Conservation (phyloP, 306 rosid species). For the Rosa chinensis region DNA sequence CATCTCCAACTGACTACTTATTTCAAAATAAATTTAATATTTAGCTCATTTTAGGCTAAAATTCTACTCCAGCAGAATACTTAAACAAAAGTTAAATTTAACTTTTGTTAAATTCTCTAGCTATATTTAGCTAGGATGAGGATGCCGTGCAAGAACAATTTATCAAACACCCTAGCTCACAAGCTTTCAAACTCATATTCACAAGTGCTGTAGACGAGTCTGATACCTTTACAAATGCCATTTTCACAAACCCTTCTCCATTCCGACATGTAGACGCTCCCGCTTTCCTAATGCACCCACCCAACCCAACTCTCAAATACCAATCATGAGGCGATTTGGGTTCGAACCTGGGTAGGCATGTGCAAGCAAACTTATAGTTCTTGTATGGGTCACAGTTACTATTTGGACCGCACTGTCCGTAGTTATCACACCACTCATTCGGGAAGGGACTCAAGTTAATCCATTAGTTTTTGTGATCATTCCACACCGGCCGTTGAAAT, state of each 20-base stretch:
- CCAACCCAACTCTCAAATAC: slow-evolving; percentile 34
- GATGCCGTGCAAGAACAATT: slow-evolving; percentile 55
- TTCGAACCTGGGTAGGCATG: slow-evolving; percentile 56
- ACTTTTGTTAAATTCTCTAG: slow-evolving; percentile 49
- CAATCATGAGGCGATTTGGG: slow-evolving; percentile 33
- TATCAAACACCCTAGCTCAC: slow-evolving; percentile 37
- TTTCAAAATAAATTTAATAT: no score
- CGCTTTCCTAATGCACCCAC: slow-evolving; percentile 48
- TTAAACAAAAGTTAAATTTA: no score
- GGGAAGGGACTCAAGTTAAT: slow-evolving; percentile 31
- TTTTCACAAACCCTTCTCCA: slow-evolving; percentile 59
- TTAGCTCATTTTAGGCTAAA: no score
- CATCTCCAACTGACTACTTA: no score
- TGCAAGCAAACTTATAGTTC: slow-evolving; percentile 26
- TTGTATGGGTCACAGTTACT: slow-evolving; percentile 38
- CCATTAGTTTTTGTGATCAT: slow-evolving; percentile 23
- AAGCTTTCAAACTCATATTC: slow-evolving; percentile 24
- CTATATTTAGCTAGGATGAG: slow-evolving; percentile 31
- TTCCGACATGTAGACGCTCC: slow-evolving; percentile 27
- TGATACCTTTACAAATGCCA: slow-evolving; percentile 40
- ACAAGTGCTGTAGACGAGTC: slow-evolving; percentile 35
- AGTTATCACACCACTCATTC: slow-evolving; percentile 35
- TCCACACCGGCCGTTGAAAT: slow-evolving; percentile 18
- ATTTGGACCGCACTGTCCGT: slow-evolving; percentile 42
- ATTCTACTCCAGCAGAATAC: no score